Conservation (phyloP, 371 early-diverging fungal species). For the Dinochytrium kinnereticum region DNA sequence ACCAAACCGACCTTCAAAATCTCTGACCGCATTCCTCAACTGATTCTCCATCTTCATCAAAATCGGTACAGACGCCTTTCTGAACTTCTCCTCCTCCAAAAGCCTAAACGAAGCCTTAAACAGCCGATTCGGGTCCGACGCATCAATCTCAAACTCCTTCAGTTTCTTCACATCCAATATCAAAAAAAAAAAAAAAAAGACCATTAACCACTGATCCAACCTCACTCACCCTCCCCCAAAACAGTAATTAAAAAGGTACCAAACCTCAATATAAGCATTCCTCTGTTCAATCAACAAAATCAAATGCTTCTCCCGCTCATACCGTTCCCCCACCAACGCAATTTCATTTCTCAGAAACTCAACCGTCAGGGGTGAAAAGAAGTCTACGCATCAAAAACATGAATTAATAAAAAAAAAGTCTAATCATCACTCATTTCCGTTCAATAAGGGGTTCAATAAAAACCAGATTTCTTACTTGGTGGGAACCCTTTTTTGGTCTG, state of each 20-base stretch:
- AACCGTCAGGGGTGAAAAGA: constrained; percentile 40
- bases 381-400: constrained; percentile 22
- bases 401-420: background rate
- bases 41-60: constrained; percentile 73
- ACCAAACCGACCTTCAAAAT: constrained; percentile 20
- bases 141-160: constrained; percentile 84
- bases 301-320: constrained; percentile 52
- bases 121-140: constrained; percentile 82
- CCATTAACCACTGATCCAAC: too few relatives aligned
- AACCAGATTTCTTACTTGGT: constrained; percentile 43
- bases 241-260: background rate
- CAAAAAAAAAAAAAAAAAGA: too few relatives aligned
- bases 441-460: background rate
- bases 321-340: constrained; percentile 35
- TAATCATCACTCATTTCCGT: background rate
- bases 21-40: constrained; percentile 60
- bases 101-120: constrained; percentile 81
- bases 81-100: constrained; percentile 85
- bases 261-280: constrained; percentile 62
- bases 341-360: constrained; percentile 31
- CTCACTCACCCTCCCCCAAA: too few relatives aligned
- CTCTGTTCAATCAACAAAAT: constrained; percentile 63
- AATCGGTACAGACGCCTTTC: constrained; percentile 82
- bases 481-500: constrained; percentile 22
- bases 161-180: too few relatives aligned